Base-by-base conservation (phyloP, 2,329 filamentous ascomycete genomes). In the Penicillium sp. region DNA sequence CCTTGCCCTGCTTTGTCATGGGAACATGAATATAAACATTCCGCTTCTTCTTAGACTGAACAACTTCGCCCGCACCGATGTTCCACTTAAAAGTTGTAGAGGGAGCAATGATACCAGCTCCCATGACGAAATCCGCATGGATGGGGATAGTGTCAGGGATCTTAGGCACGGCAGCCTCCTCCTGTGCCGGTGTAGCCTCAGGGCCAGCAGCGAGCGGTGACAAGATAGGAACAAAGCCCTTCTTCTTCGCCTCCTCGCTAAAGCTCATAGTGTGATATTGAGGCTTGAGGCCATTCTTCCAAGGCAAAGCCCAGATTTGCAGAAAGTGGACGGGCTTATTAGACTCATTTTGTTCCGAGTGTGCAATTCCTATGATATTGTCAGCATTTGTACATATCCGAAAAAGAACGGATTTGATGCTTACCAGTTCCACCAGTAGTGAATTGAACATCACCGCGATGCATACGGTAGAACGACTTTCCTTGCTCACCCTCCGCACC, bases 301-400 rank as follows among this genome's bases (percentile, higher is more conserved):
- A 93, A 0, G 91, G 91, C 49, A 90, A 79, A 1, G 88, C 90
- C 91, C 91, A 96, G 66, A 96, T 96, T 75, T 96, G 91, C 33
- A 96, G 77, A 70, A 96, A 96, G 71, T 96, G 91, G 13, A 91
- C 89, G 45, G 90, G 84, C 14, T 82, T 76, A 52, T 78, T 72
- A 71, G 91, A 86, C 75, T 95, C 87, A 74, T 93, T 95, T 76
- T 88, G 86, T 76, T 96, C 91, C 8, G 86, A 90, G 74, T 96
- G 91, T 1, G 90, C 85, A 67, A 96, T 87, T 6, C 85, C 85
- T 75, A 16, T 35, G 27, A 43, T 8, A 39, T 11, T 22, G 48
- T 62, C 29, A 50, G 55, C 27, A 54, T 31, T 5, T 14, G 19
- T 59, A 31, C 22, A 37, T 29, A 27, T 57, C 63, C 22, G 14